These are phyloP conservation scores for Pholiota microspora DNA, from an alignment of 768 basidiomycete genomes.

Conservation along the genomic window DNA sequence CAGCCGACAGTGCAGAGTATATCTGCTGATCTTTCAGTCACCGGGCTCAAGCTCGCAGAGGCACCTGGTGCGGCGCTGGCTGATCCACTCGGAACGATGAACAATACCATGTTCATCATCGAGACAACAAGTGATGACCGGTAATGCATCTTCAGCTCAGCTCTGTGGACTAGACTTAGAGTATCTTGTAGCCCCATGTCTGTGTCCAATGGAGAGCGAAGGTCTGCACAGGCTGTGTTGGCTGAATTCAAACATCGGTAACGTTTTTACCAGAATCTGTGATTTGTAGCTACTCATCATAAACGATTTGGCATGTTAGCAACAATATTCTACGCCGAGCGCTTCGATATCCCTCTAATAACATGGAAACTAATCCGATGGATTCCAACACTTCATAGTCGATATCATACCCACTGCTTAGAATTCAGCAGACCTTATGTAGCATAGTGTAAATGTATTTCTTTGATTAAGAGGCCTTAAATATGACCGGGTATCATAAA, in stretches of 20 bases:
- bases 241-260: conserved; percentile 71
- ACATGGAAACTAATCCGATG: neutral
- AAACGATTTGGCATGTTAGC: conserved; percentile 9
- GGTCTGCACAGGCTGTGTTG: conserved; percentile 49
- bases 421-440: neutral
- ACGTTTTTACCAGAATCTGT: conserved; percentile 1
- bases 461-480: neutral
- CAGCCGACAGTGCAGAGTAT: conserved; percentile 50
- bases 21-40: conserved; percentile 44
- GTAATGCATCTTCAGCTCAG: conserved; percentile 29
- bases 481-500: neutral
- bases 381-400: neutral
- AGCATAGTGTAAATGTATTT: neutral
- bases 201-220: conserved; percentile 34
- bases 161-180: neutral
- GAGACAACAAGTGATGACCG: conserved; percentile 61
- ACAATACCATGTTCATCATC: conserved; percentile 74
- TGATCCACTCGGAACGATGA: conserved; percentile 45
- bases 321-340: conserved; percentile 46
- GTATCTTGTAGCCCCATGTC: conserved; percentile 10
- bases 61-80: conserved; percentile 69
- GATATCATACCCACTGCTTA: neutral
- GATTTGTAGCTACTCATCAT: neutral
- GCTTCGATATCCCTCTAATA: conserved; percentile 44
- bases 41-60: conserved; percentile 63